phyloP scores from a whole-genome alignment of 805 yeast species.

The Candida germanica region DNA sequence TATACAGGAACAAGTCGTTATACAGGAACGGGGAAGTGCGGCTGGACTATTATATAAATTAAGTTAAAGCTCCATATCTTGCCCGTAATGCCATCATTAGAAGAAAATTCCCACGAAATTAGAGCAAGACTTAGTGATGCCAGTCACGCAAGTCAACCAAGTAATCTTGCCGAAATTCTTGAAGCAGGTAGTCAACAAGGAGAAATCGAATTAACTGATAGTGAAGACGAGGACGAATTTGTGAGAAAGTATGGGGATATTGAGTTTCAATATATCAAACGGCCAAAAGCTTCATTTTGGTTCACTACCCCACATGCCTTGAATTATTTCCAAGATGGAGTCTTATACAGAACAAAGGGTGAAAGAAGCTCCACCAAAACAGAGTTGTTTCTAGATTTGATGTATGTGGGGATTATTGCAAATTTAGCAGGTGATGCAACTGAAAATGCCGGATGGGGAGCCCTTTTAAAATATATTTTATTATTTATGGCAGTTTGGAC shows the following conservation, averaged over 20 bases:
- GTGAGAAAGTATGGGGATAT: conserved; percentile 49
- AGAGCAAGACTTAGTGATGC: background rate
- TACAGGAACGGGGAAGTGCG: no score
- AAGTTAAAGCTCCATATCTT: no score
- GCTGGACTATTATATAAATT: no score
- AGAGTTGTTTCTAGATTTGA: conserved; percentile 60
- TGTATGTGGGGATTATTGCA: conserved; percentile 63
- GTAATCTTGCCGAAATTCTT: background rate
- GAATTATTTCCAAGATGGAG: conserved; percentile 58
- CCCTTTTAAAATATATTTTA: conserved; percentile 47
- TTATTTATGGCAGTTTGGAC: conserved; percentile 59
- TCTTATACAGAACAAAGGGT: conserved; percentile 50
- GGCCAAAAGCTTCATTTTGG: conserved; percentile 37
- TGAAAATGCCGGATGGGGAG: conserved; percentile 45
- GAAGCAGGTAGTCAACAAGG: conserved; percentile 5
- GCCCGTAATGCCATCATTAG: no score
- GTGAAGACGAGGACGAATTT: conserved; percentile 41
- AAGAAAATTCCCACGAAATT: no score
- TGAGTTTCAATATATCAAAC: conserved; percentile 43
- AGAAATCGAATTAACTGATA: conserved; percentile 19
- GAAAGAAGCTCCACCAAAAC: conserved; percentile 51
- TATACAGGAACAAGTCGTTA: no score
- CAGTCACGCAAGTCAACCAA: background rate
- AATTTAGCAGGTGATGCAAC: conserved; percentile 54
- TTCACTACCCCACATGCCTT: conserved; percentile 56